Evolutionary conservation across 345 rosid species (phyloP), one percentile per base, ranked within the genome.

Genomic region (Cardamine chenopodiifolia): DNA sequence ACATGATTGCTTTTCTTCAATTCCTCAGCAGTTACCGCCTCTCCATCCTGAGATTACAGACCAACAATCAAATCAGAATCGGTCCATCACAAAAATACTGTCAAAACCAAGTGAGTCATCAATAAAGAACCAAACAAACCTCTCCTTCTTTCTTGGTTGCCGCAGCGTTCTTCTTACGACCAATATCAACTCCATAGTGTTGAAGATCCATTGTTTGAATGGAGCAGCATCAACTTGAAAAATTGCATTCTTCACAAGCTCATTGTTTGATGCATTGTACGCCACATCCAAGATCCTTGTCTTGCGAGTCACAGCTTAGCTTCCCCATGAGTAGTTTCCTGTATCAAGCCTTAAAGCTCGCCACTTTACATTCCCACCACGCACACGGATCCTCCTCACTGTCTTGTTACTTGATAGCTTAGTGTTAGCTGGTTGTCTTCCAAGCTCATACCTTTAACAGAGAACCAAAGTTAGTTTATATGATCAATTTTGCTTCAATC

Each of bases 381-480:
- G 65, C 20, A 70, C 67, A 22, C 60, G 28, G 37, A 71, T 71
- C 56, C 59, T 60, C 37, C 74, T 70, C 25, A 70, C 58, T 2
- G 66, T 70, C 66, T 70, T 70, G 66, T 70, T 59, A 19, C 66
- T 70, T 10, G 58, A 70, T n/a, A 47, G 22, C 49, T 70, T 70
- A 1, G 74, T 70, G 66, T 47, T 59, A 7, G 67, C 74, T 13
- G 66, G 74, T 34, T 47, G 66, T 49, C 72, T 68, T 54, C 72
- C 63, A 39, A 55, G 53, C 64, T 54, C 63, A 39, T 69, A 69
- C 64, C 73, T 69, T 40, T 14, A 42, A 28, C 40, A 55, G 2
- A 55, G 17, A 18, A 17, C 40, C 40, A 68, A 54, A 54, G 28
- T 68, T 22, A 68, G 26, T 11, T n/a, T 37, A 25, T 9, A 1